Evolutionary conservation across 169 alveolate species (phyloP).

Genomic region (Eimeria tenella): DNA sequence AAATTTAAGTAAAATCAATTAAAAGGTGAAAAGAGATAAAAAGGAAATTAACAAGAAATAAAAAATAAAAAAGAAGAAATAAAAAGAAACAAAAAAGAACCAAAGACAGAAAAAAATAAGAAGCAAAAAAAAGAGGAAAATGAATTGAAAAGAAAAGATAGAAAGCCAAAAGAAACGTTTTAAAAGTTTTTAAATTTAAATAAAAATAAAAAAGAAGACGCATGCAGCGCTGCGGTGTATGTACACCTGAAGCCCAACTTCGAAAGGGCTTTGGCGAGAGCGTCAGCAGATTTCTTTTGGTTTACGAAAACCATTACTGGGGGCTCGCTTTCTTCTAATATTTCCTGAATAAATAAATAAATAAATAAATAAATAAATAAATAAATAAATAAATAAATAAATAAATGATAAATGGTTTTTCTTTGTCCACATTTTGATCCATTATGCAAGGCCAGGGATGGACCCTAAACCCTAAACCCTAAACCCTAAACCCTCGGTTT

Average conservation of each 20-base stretch:
- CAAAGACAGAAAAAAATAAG: background rate
- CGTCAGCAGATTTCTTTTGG: slow-evolving; percentile 95
- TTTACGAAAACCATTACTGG: slow-evolving; percentile 97
- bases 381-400: background rate
- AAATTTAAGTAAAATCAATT: too few relatives aligned
- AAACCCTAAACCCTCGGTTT: too few relatives aligned
- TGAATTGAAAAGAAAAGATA: background rate
- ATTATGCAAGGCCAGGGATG: too few relatives aligned
- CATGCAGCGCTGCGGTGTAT: background rate
- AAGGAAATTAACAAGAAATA: background rate
- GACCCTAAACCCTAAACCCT: too few relatives aligned
- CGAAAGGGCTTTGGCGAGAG: slow-evolving; percentile 87
- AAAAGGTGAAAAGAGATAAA: background rate
- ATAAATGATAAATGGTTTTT: background rate
- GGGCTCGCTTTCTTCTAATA: slow-evolving; percentile 86
- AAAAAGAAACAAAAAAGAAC: background rate
- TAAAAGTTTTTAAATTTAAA: too few relatives aligned
- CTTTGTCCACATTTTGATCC: too few relatives aligned
- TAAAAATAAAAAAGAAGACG: background rate
- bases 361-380: background rate
- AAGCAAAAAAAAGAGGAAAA: background rate
- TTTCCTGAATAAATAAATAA: background rate
- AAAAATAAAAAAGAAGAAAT: too few relatives aligned
- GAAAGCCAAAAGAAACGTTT: background rate
- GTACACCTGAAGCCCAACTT: slow-evolving; percentile 87